Base-by-base conservation (phyloP, 228 moss, liverwort and hornwort genomes). In the Sphagnum magellanicum region DNA sequence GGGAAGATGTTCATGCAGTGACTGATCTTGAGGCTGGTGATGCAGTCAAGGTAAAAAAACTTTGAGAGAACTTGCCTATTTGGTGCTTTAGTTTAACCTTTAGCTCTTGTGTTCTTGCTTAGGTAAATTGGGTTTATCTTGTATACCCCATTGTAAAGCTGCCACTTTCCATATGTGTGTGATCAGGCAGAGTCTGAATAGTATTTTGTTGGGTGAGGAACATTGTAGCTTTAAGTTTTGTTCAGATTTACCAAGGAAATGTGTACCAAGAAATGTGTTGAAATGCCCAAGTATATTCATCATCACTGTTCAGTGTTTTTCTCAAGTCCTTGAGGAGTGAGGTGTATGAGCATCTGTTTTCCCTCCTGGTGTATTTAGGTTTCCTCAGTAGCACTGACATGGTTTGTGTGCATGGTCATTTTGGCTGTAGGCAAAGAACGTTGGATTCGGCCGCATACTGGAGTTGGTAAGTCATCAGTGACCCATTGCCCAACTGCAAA, bases 11-110 rank as follows among this genome's bases (percentile, higher is more conserved):
- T 4, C n/a, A 65, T 57, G 5, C 55, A 49, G 69, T 69, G 6
- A 46, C 59, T 61, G 95, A 95, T 76, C 88, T 95, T 71, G 95
- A 95, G 79, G 77, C 78, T 70, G 95, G 95, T 50, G 92, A 91
- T 74, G 84, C 81, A 74, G 69, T 83, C 60, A 83, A 91, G 90
- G 94, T 92, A 51, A 69, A 60, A 32, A 32, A 32, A 32, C 3
- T 32, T 32, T 32, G 32, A 32, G 32, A 32, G 32, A 32, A 32
- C 32, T 32, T 32, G 32, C 32, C 32, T 32, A 3, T 32, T 32
- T 32, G 55, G 55, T 55, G 55, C 55, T 12, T 4, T 14, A 4
- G 10, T 57, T 9, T 5, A 6, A 13, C 16, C 63, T 50, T 4
- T 6, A 8, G 48, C 60, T 61, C 6, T 50, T 6, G 8, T 60